phyloP scores from a whole-genome alignment of 106 monocot species.

The Acorus gramineus region DNA sequence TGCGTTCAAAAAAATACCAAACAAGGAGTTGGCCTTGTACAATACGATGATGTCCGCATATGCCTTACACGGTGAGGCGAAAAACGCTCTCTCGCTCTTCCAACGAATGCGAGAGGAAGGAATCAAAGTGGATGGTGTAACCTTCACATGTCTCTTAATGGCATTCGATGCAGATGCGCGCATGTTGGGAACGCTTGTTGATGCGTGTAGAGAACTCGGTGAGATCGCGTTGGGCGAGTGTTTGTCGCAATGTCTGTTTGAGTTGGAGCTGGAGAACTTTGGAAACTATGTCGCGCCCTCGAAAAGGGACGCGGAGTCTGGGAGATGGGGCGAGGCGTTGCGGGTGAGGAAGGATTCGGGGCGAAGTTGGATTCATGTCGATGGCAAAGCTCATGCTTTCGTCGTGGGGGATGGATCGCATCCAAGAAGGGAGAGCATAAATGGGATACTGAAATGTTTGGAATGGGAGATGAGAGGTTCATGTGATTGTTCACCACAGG shows the following conservation, averaged over 20 bases:
- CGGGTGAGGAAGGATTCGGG: conserved; percentile 10
- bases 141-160: conserved; percentile 26
- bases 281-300: conserved; percentile 14
- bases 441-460: background rate
- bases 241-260: conserved; percentile 6
- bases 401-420: conserved; percentile 4
- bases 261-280: conserved; percentile 11
- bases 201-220: conserved; percentile 9
- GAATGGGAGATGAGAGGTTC: conserved; percentile 3
- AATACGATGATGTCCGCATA: conserved; percentile 27
- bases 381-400: conserved; percentile 11
- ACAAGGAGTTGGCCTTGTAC: conserved; percentile 14
- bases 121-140: conserved; percentile 13
- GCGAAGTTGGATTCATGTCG: conserved; percentile 20
- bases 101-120: conserved; percentile 9
- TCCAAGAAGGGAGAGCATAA: background rate
- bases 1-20: conserved; percentile 9
- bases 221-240: conserved; percentile 3
- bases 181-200: conserved; percentile 16
- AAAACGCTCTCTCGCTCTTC: conserved; percentile 14
- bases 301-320: conserved; percentile 9
- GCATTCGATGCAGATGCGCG: conserved; percentile 12
- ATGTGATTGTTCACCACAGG: too few species aligned
- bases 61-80: conserved; percentile 15
- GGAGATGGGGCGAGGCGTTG: conserved; percentile 19